Base-by-base conservation (phyloP, 1,139 yeast genomes). In the Saccharomyces hybrid region DNA sequence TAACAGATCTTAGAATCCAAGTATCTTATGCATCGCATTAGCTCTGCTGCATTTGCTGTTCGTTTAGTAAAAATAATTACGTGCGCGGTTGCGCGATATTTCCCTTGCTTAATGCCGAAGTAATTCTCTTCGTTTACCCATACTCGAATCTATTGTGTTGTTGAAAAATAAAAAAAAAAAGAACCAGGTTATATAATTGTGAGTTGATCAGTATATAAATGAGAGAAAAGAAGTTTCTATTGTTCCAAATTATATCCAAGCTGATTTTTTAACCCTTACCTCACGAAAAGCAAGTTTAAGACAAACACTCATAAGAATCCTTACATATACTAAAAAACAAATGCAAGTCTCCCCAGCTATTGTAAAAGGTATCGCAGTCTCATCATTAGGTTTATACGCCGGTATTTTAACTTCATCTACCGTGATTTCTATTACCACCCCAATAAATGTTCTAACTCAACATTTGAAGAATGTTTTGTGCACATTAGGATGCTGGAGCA, bases 351-450 rank as follows among this genome's bases (percentile, higher is more conserved):
- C 28, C 23, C 27, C 48, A 38, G 44, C 69, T 14, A 64, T 67
- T n/a, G 67, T 70, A 46, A 72, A 71, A 56, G 64, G 69, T 28
- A 75, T 87, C 58, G 97, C 96, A 60, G 82, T 89, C 59, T 84
- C 96, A 47, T 83, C 95, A 52, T 84, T 90, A 86, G 91, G 97
- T 73, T 80, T 90, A 60, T 96, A 96, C 70, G 86, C 96, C 42
- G 97, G 97, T 64, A 83, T 87, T 82, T 93, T 95, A 61, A 88
- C 95, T 54, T 93, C 96, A 48, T 80, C 88, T 48, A 73, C 87
- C 54, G 73, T 87, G 58, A 75, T 86, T 52, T 79, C 77, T 13
- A 52, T 57, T 25, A 56, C 55, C 29, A 59, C 66, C 14, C 68
- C 66, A 16, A 54, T 59, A 47, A 67, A 66, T 11, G 62, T 68